phyloP scores from a whole-genome alignment of 1,139 yeast genomes.

The Kodamaea derodonti region DNA sequence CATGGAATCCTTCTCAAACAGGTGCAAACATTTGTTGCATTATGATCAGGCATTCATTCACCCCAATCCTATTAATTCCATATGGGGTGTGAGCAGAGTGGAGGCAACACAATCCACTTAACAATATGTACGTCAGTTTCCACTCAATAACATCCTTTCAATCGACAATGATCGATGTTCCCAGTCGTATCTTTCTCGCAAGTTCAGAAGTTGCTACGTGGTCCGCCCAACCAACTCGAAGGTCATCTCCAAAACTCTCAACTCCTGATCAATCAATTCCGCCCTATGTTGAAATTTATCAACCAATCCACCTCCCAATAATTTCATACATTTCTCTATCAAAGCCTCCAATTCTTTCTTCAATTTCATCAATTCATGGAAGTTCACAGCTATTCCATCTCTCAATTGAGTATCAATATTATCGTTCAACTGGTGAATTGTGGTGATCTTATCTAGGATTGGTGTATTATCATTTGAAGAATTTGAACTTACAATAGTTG shows the following conservation, averaged over 20 bases:
- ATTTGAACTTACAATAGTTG: slow-evolving; percentile 24
- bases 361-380: slow-evolving; percentile 19
- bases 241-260: slow-evolving; percentile 22
- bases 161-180: too few species aligned
- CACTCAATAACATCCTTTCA: too few species aligned
- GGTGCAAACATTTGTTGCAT: too few species aligned
- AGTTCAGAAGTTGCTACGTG: too few species aligned
- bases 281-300: slow-evolving; percentile 20
- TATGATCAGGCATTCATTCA: too few species aligned
- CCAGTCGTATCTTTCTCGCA: too few species aligned
- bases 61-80: too few species aligned
- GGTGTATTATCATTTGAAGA: slow-evolving; percentile 25
- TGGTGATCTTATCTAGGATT: slow-evolving; percentile 40
- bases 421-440: slow-evolving; percentile 38
- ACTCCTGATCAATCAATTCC: slow-evolving; percentile 21
- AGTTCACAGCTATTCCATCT: slow-evolving; percentile 13
- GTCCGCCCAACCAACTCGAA: too few species aligned
- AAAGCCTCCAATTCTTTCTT: slow-evolving; percentile 19
- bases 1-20: too few species aligned
- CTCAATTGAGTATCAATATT: slow-evolving; percentile 35
- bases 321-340: slow-evolving; percentile 16
- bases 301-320: slow-evolving; percentile 10
- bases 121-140: too few species aligned
- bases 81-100: too few species aligned
- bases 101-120: too few species aligned